Percentiles rank a stretch among this genome's conserved stretches.
phyloP scores from a whole-genome alignment of 2,329 filamentous ascomycete genomes.

The Endothia cerciana region DNA sequence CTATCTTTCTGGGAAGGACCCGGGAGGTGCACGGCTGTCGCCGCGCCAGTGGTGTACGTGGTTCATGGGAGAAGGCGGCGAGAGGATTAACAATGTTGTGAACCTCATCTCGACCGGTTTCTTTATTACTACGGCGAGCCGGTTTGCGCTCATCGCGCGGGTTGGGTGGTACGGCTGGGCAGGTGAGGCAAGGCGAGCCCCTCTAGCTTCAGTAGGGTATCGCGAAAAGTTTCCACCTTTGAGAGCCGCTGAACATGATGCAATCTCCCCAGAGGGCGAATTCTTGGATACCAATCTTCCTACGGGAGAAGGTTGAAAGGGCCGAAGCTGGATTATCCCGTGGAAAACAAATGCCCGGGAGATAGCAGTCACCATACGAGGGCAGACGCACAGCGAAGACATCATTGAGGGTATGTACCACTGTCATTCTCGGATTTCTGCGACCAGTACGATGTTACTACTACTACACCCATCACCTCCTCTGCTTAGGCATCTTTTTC shows the following conservation, averaged over 20 bases:
- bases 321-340: background rate
- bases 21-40: too few relatives aligned
- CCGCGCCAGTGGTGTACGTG: too few relatives aligned
- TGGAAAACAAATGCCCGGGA: background rate
- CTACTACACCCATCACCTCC: conserved; percentile 24
- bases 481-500: conserved; percentile 59
- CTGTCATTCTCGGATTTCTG: background rate
- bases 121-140: too few relatives aligned
- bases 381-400: background rate
- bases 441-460: background rate
- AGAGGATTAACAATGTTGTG: too few relatives aligned
- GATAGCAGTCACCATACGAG: background rate
- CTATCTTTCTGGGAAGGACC: too few relatives aligned
- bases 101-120: too few relatives aligned
- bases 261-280: background rate
- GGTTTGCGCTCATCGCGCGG: too few relatives aligned
- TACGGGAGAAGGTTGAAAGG: background rate
- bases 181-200: background rate
- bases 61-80: too few relatives aligned
- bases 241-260: too few relatives aligned
- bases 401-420: background rate
- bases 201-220: background rate
- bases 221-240: too few relatives aligned
- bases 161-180: background rate
- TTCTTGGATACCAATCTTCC: background rate